phyloP scores from a whole-genome alignment of 2,329 filamentous ascomycete species.

The Ophiocordyceps camponoti-saundersi region DNA sequence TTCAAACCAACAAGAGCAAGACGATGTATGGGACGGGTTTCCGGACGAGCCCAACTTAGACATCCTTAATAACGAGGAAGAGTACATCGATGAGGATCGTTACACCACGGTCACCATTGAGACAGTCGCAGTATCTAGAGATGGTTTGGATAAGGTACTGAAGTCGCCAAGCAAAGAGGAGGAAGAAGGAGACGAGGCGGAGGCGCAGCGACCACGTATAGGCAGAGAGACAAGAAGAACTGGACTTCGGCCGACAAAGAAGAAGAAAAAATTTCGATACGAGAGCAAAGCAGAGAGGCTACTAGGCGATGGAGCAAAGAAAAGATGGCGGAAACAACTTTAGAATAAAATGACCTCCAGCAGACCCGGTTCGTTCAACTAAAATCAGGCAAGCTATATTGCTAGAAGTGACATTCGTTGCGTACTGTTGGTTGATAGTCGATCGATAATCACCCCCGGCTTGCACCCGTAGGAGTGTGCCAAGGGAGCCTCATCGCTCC shows the following conservation, averaged over 20 bases:
- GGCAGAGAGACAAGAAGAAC: constrained; percentile 15
- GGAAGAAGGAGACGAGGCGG: constrained; percentile 18
- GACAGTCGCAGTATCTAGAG: constrained; percentile 61
- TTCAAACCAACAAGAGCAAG: constrained; percentile 19
- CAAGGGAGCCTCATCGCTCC: background rate
- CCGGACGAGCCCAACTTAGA: constrained; percentile 29
- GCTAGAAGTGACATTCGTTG: constrained; percentile 13
- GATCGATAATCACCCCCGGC: constrained; percentile 8
- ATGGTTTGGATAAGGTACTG: constrained; percentile 46
- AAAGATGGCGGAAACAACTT: constrained; percentile 23
- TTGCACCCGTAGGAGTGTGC: background rate
- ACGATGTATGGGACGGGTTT: constrained; percentile 50
- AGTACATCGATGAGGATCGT: constrained; percentile 92
- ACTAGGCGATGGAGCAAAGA: constrained; percentile 51
- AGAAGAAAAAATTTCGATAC: constrained; percentile 82
- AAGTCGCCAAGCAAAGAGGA: constrained; percentile 10
- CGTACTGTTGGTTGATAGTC: constrained; percentile 13
- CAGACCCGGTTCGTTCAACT: constrained; percentile 12
- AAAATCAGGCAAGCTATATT: constrained; percentile 10
- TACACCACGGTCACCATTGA: constrained; percentile 93
- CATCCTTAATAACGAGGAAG: constrained; percentile 65
- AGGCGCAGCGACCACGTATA: constrained; percentile 8
- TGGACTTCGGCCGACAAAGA: constrained; percentile 21
- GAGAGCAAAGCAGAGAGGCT: constrained; percentile 77
- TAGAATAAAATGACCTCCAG: background rate